Conservation (phyloP, 345 rosid species). For the Eucalyptus tenuipes region DNA sequence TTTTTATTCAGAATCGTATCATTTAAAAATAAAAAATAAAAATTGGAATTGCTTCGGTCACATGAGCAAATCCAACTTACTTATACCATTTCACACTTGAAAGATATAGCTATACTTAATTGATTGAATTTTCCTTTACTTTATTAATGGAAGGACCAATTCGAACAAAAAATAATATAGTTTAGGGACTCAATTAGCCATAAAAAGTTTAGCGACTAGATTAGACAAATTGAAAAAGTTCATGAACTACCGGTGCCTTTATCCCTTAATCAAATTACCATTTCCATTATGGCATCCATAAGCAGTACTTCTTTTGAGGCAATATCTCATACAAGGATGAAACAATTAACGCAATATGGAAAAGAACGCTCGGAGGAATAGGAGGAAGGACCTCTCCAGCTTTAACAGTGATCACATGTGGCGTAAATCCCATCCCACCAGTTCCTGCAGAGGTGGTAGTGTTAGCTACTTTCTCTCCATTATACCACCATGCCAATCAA, state of each 20-base stretch:
- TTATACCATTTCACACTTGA: background rate
- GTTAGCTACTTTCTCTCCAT: background rate
- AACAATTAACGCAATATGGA: background rate
- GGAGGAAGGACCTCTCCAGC: conserved; percentile 52
- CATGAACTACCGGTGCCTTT: background rate
- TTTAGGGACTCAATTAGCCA: background rate
- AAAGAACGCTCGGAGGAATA: background rate
- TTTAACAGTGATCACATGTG: conserved; percentile 53
- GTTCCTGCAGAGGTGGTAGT: conserved; percentile 26
- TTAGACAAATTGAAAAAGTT: background rate
- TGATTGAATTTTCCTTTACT: background rate
- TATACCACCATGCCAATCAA: background rate
- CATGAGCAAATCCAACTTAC: background rate
- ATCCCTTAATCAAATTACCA: background rate
- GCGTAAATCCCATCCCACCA: conserved; percentile 38
- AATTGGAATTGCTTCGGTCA: background rate
- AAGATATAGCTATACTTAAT: background rate
- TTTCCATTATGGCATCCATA: background rate
- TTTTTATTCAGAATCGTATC: background rate
- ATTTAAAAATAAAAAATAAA: background rate
- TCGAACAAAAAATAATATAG: background rate
- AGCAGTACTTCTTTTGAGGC: background rate
- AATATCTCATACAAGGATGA: background rate
- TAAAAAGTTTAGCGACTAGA: background rate
- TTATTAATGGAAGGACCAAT: background rate